Percentiles rank a stretch among this genome's conserved stretches.
These are phyloP conservation scores for Fusarium brevicatenulatum DNA, from an alignment of 2,329 filamentous ascomycete species.

Conservation along the genomic window DNA sequence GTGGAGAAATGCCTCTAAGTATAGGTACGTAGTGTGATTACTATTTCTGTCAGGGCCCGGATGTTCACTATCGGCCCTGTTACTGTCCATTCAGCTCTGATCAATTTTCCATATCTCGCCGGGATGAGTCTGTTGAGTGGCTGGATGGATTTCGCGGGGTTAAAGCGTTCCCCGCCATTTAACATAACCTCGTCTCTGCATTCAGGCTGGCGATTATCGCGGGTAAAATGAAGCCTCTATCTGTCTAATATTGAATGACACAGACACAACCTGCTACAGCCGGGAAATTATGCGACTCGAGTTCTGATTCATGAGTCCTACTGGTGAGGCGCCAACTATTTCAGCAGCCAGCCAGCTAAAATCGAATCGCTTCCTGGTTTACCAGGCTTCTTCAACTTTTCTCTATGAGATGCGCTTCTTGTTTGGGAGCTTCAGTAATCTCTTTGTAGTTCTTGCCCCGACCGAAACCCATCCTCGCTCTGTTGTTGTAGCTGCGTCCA, in stretches of 20 bases:
- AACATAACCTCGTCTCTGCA: not conserved
- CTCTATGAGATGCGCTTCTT: not conserved
- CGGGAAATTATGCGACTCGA: not conserved
- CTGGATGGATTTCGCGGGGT: conserved; percentile 15
- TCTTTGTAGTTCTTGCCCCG: not conserved
- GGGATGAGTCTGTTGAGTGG: conserved; percentile 6
- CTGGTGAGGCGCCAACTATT: not conserved
- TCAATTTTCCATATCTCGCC: not conserved
- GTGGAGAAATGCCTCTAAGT: not conserved
- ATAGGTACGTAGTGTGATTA: not conserved
- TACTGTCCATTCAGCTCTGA: conserved; percentile 20
- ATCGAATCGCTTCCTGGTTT: not conserved
- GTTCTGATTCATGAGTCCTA: not conserved
- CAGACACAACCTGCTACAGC: not conserved
- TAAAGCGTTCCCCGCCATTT: conserved; percentile 12
- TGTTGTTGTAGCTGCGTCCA: conserved; percentile 48
- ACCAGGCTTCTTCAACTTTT: not conserved
- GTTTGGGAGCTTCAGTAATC: not conserved
- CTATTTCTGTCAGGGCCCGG: conserved; percentile 3
- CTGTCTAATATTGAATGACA: not conserved
- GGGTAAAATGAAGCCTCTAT: not conserved
- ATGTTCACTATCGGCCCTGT: conserved; percentile 5
- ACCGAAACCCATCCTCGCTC: not conserved
- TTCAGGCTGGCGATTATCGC: conserved; percentile 18
- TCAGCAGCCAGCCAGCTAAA: not conserved